These are phyloP conservation scores for Lupinus albus DNA, from an alignment of 306 rosid species.

Conservation along the genomic window DNA sequence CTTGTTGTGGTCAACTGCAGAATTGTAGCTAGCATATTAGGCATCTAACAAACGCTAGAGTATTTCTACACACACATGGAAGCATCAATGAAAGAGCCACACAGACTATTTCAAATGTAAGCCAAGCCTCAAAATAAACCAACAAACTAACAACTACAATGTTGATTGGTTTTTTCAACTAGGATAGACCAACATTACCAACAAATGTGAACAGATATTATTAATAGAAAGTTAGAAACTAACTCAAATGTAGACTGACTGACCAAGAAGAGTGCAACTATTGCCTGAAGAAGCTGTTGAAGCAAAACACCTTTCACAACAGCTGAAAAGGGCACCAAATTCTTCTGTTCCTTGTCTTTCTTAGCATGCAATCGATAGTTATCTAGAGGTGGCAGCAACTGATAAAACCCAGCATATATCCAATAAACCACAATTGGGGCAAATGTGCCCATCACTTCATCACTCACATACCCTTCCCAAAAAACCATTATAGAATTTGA, in stretches of 20 bases:
- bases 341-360: conserved; percentile 68
- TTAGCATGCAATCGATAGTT: conserved; percentile 69
- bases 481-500: conserved; percentile 55
- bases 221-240: conserved; percentile 21
- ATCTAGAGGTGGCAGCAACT: conserved; percentile 69
- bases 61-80: not conserved
- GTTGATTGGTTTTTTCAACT: not conserved
- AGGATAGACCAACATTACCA: not conserved
- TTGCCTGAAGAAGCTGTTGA: conserved; percentile 85
- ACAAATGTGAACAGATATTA: conserved; percentile 19
- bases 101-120: not conserved
- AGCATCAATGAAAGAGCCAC: no score
- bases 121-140: conserved; percentile 7
- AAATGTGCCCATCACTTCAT: conserved; percentile 83
- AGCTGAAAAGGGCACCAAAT: conserved; percentile 61
- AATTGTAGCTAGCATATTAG: conserved; percentile 36
- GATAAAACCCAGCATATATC: conserved; percentile 81
- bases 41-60: not conserved
- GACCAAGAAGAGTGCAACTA: conserved; percentile 78
- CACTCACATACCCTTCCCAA: conserved; percentile 83
- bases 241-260: conserved; percentile 38
- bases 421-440: conserved; percentile 90
- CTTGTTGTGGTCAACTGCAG: conserved; percentile 62
- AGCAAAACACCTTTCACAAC: conserved; percentile 84
- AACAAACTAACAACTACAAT: not conserved